A percentile compares a stretch with the other conserved stretches of the same genome.
Conservation (phyloP, 192 early-diverging fungal genomes). For the Backusella circina region DNA sequence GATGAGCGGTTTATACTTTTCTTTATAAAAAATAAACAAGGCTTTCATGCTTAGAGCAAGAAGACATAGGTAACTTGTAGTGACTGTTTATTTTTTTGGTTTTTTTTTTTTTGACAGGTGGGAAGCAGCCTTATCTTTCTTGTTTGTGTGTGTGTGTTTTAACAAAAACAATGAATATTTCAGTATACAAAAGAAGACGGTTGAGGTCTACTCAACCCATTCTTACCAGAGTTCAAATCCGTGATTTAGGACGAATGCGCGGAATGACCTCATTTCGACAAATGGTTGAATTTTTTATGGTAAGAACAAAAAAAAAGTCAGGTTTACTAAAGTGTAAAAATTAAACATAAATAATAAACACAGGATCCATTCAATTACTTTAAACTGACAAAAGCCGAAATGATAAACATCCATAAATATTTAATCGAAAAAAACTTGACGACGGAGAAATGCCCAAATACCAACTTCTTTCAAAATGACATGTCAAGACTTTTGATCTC, state of each 20-base stretch:
- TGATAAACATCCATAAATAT: constrained; percentile 6
- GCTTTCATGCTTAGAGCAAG: too few species aligned
- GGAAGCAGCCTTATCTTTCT: background rate
- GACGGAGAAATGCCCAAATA: background rate
- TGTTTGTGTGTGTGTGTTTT: background rate
- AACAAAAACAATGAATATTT: constrained; percentile 1
- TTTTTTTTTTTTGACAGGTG: background rate
- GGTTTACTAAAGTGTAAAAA: background rate
- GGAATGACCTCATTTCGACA: background rate
- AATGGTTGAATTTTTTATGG: constrained; percentile 13
- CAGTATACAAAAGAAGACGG: constrained; percentile 5
- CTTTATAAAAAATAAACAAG: too few species aligned
- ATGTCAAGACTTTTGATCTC: constrained; percentile 5
- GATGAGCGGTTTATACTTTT: too few species aligned
- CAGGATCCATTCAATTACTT: constrained; percentile 11
- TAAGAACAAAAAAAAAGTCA: background rate
- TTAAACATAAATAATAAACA: background rate
- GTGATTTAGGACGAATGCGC: background rate
- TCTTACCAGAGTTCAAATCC: constrained; percentile 4
- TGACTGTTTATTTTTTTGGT: background rate
- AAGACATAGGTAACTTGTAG: background rate
- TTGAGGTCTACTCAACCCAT: constrained; percentile 10
- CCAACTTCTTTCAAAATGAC: background rate
- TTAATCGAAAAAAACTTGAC: constrained; percentile 1
- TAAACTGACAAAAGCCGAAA: background rate